phyloP scores from a whole-genome alignment of 2,329 filamentous ascomycete species.

The Colletotrichum magnum region DNA sequence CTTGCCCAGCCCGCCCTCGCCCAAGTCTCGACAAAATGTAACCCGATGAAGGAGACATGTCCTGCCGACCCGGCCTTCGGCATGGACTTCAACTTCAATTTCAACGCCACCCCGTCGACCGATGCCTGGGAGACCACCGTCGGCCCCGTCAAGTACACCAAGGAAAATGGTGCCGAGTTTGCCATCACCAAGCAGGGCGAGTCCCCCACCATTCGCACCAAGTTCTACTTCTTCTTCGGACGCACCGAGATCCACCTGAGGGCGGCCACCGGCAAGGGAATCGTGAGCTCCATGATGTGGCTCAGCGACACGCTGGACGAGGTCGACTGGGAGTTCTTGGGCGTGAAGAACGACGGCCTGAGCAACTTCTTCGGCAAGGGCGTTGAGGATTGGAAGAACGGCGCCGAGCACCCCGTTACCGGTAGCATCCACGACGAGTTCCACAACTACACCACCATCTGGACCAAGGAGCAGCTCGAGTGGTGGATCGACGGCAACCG shows the following conservation, averaged over 20 bases:
- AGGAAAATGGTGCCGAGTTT: constrained; percentile 77
- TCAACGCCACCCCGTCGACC: constrained; percentile 73
- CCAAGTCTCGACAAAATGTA: constrained; percentile 84
- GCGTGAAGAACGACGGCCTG: constrained; percentile 74
- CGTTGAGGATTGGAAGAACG: constrained; percentile 73
- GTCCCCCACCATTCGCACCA: constrained; percentile 83
- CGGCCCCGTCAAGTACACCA: constrained; percentile 73
- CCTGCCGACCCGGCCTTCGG: constrained; percentile 80
- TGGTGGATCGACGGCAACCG: constrained; percentile 79
- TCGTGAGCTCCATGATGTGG: constrained; percentile 87
- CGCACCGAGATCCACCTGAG: constrained; percentile 84
- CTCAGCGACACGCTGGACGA: constrained; percentile 89
- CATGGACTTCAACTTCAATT: constrained; percentile 72
- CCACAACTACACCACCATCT: constrained; percentile 84
- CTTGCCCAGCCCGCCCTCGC: constrained; percentile 67
- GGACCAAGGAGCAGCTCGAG: constrained; percentile 76
- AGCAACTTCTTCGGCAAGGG: constrained; percentile 89
- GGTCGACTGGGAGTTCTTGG: constrained; percentile 89
- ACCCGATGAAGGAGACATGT: constrained; percentile 81
- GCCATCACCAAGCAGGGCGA: constrained; percentile 79
- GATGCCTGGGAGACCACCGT: constrained; percentile 78
- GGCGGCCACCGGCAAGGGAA: constrained; percentile 79
- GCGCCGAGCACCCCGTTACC: constrained; percentile 69
- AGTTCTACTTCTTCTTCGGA: constrained; percentile 90
- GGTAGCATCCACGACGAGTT: constrained; percentile 70